Base-by-base conservation (phyloP, 2,329 filamentous ascomycete genomes). In the Scortechinia acanthostroma region DNA sequence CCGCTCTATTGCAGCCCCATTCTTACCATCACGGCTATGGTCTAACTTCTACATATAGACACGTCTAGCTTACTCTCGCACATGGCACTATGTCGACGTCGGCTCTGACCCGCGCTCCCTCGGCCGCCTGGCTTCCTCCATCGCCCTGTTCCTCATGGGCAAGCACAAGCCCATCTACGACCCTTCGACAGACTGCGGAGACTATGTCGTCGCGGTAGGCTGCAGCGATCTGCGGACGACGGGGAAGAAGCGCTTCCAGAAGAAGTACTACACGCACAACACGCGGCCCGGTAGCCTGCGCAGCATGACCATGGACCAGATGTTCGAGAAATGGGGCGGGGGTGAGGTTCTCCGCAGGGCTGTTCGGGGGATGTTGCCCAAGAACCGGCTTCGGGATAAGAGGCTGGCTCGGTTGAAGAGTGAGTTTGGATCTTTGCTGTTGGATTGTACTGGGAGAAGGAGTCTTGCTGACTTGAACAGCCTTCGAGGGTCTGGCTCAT, bases 81-180 rank as follows among this genome's bases (percentile, higher is more conserved):
- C 86, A 71, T 98, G 94, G 93, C 93, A 98, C 69, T 82, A 87
- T 52, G 62, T 81, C 64, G 58, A 74, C 72, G 53, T 83, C 66
- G 63, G 80, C 84, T 58, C 65, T 72, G n/a, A 72, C 66, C 15
- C 77, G 84, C 55, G 63, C 58, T 83, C 89, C n/a, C 84, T 96
- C 33, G 91, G 91, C 54, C 89, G 91, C 35, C 76, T 96, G 44
- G 91, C 91, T 49, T 89, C 86, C 45, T 82, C 86, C 51, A 95
- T 96, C 64, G 91, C 91, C 50, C 73, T 84, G 45, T 74, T 88
- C 49, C 80, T 96, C 44, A 96, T 97, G 91, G 93, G 93, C 69
- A 98, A 98, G 75, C 86, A 98, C 77, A 98, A 98, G 71, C 93
- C 93, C 19, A 95, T 93, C 65, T 98, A 83, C 71, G 88, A 97